These are phyloP conservation scores for Lachnellula subtilissima DNA, from an alignment of 2,329 filamentous ascomycete species.

Conservation along the genomic window DNA sequence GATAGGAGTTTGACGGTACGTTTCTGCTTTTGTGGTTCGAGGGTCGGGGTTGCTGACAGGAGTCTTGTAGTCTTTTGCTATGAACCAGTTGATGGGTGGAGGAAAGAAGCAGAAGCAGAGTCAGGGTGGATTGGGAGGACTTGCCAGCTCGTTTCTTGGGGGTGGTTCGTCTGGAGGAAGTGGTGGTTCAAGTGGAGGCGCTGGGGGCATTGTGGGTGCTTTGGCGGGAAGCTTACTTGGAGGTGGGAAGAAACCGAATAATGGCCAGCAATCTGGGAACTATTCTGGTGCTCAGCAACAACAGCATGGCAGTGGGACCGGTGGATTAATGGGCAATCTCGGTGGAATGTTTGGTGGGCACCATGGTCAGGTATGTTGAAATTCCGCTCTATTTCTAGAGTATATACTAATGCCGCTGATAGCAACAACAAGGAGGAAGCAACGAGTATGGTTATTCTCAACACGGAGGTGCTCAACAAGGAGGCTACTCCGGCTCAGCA, in stretches of 20 bases:
- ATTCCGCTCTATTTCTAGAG: background rate
- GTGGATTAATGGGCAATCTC: conserved; percentile 28
- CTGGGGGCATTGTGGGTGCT: conserved; percentile 34
- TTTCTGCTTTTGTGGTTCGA: conserved; percentile 18
- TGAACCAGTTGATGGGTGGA: conserved; percentile 33
- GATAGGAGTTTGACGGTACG: conserved; percentile 64
- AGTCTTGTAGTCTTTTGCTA: conserved; percentile 24
- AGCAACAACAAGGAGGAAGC: conserved; percentile 39
- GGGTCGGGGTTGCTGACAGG: conserved; percentile 9
- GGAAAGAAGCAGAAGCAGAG: conserved; percentile 23
- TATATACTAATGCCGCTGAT: conserved; percentile 15
- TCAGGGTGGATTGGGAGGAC: conserved; percentile 26
- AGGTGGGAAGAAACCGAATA: conserved; percentile 39
- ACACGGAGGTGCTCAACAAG: conserved; percentile 40
- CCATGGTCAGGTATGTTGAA: conserved; percentile 16
- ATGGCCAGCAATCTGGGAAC: conserved; percentile 34
- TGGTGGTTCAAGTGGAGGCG: conserved; percentile 14
- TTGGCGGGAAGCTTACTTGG: conserved; percentile 52
- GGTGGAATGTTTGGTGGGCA: conserved; percentile 27
- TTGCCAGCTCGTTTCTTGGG: conserved; percentile 35
- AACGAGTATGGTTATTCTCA: conserved; percentile 59
- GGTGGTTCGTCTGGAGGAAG: conserved; percentile 20
- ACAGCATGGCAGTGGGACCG: conserved; percentile 22
- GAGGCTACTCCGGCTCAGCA: conserved; percentile 56
- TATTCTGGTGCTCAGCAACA: conserved; percentile 32